Conservation (phyloP, 345 rosid species). For the Raphanus raphanistrum region DNA sequence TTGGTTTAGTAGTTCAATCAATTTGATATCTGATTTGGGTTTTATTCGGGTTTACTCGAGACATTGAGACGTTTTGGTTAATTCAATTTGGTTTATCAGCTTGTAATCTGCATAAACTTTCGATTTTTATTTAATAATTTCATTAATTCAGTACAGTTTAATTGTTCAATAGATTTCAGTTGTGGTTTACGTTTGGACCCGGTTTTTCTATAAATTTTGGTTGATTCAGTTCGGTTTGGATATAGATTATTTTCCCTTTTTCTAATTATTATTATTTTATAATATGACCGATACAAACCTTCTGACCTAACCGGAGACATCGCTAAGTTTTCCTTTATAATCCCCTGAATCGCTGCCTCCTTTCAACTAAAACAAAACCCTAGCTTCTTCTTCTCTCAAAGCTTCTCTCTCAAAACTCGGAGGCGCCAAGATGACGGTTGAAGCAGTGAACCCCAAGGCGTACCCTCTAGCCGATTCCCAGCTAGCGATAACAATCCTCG, state of each 20-base stretch:
- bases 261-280: not conserved
- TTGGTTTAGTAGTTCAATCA: no score
- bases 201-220: not conserved
- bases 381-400: slow-evolving; percentile 1
- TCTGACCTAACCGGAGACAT: not conserved
- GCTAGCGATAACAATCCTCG: slow-evolving; percentile 67
- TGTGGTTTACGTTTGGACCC: no score
- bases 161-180: no score
- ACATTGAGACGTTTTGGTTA: not conserved
- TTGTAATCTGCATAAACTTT: no score
- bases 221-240: not conserved
- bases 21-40: no score
- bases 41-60: no score
- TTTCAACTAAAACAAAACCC: slow-evolving; percentile 20
- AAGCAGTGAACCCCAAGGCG: slow-evolving; percentile 83
- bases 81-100: not conserved
- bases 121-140: no score
- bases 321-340: slow-evolving; percentile 10
- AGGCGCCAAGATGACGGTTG: slow-evolving; percentile 35
- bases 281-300: not conserved
- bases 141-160: no score
- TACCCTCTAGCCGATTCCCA: slow-evolving; percentile 79
- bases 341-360: not conserved
- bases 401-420: not conserved
- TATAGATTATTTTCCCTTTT: not conserved